phyloP scores from a whole-genome alignment of 345 rosid genomes.

The Eucalyptus guilfoylei region DNA sequence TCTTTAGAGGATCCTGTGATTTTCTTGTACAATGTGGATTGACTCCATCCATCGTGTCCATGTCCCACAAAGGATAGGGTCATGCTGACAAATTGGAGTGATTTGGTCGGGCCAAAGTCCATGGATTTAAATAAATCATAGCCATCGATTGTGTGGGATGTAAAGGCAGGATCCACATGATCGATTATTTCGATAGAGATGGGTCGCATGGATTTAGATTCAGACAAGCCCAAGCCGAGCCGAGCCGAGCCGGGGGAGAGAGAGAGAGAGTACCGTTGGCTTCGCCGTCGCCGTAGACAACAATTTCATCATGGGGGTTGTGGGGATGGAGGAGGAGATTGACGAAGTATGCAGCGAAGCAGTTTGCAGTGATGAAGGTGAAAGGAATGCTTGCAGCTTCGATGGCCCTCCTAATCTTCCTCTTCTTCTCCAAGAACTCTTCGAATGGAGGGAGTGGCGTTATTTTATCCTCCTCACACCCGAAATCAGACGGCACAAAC shows the following conservation, averaged over 20 bases:
- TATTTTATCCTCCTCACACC: conserved; percentile 22
- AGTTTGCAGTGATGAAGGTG: conserved; percentile 26
- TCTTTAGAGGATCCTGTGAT: not conserved
- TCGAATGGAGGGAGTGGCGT: conserved; percentile 25
- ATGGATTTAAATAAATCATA: not conserved
- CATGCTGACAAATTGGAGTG: not conserved
- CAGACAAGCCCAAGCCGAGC: not conserved
- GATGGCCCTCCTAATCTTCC: conserved; percentile 21
- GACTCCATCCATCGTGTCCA: not conserved
- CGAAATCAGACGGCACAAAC: not conserved
- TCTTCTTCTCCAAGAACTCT: conserved; percentile 16
- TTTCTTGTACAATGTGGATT: not conserved
- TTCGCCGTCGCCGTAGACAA: conserved; percentile 23
- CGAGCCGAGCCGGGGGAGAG: not conserved
- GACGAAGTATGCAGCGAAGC: conserved; percentile 23
- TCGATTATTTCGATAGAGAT: not conserved
- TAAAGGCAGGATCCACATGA: not conserved
- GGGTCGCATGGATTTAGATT: not conserved
- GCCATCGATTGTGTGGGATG: not conserved
- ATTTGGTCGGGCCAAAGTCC: not conserved
- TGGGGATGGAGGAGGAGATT: conserved; percentile 14
- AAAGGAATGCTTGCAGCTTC: conserved; percentile 27
- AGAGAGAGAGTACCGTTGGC: conserved; percentile 9
- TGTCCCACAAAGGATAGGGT: not conserved
- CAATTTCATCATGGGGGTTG: not conserved